These are phyloP conservation scores for Chaetomium globosum DNA, from an alignment of 2,329 filamentous ascomycete species.

Conservation along the genomic window DNA sequence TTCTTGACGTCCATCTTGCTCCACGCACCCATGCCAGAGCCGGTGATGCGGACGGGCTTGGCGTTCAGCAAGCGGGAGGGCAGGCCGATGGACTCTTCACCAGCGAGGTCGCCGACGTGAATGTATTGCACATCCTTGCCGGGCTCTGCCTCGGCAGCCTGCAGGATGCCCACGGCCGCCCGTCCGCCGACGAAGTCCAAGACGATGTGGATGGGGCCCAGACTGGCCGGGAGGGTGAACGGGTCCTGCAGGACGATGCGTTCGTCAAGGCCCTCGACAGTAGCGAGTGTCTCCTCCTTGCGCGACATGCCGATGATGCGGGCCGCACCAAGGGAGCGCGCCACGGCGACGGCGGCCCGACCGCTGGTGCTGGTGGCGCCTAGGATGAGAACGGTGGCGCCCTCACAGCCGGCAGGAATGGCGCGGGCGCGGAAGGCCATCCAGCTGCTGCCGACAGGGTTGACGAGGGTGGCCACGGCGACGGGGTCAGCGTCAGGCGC, in stretches of 20 bases:
- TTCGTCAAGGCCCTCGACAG: slow-evolving; percentile 20
- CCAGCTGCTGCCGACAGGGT: slow-evolving; percentile 26
- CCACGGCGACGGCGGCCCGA: slow-evolving; percentile 18
- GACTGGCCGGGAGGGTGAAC: slow-evolving; percentile 8
- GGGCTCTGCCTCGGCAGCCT: slow-evolving; percentile 11
- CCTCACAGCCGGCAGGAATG: slow-evolving; percentile 16
- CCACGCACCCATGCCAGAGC: slow-evolving; percentile 26
- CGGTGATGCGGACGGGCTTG: slow-evolving; percentile 22
- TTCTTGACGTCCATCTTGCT: slow-evolving; percentile 23
- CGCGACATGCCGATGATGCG: slow-evolving; percentile 25
- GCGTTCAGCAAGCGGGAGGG: slow-evolving; percentile 18
- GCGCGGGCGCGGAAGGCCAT: slow-evolving; percentile 25
- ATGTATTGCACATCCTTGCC: slow-evolving; percentile 27
- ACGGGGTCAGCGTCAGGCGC: slow-evolving; percentile 15
- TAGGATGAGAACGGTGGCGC: slow-evolving; percentile 21
- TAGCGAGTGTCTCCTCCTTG: slow-evolving; percentile 17
- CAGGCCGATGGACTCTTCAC: slow-evolving; percentile 17
- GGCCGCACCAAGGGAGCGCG: slow-evolving; percentile 21
- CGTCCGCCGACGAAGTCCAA: slow-evolving; percentile 24
- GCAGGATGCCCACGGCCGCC: slow-evolving; percentile 16
- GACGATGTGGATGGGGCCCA: slow-evolving; percentile 23
- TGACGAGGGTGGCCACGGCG: slow-evolving; percentile 24
- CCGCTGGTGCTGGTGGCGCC: slow-evolving; percentile 26
- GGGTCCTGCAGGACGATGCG: slow-evolving; percentile 21
- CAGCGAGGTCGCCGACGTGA: slow-evolving; percentile 23